A percentile compares a stretch with the other conserved stretches of the same genome.
Evolutionary conservation across 2,329 filamentous ascomycete genomes (phyloP).

Genomic region (Phialemonium atrogriseum): DNA sequence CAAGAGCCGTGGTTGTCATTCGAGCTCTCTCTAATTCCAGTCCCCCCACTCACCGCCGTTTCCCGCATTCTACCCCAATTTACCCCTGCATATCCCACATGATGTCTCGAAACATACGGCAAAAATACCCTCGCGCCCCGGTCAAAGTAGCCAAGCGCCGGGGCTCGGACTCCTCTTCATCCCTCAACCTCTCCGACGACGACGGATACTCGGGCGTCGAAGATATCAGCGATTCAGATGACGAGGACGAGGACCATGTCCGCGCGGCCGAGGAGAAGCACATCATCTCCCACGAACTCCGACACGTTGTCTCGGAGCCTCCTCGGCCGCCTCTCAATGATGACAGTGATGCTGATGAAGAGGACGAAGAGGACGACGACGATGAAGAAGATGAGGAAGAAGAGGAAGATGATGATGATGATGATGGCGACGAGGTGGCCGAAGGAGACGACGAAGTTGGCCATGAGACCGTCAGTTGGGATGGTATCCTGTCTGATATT

Average conservation of each 20-base stretch:
- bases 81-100: slow-evolving; percentile 18
- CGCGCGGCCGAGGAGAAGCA: slow-evolving; percentile 70
- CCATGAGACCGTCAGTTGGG: slow-evolving; percentile 35
- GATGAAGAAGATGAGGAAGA: slow-evolving; percentile 32
- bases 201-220: slow-evolving; percentile 69
- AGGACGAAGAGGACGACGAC: slow-evolving; percentile 24
- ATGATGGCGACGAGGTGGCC: slow-evolving; percentile 43
- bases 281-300: slow-evolving; percentile 45
- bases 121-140: slow-evolving; percentile 34
- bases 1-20: too few relatives aligned
- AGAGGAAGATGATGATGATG: slow-evolving; percentile 23
- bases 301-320: slow-evolving; percentile 29
- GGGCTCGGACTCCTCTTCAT: slow-evolving; percentile 44
- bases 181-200: slow-evolving; percentile 55
- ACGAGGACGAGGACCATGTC: slow-evolving; percentile 73
- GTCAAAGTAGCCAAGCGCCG: slow-evolving; percentile 39
- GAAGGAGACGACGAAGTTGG: slow-evolving; percentile 43
- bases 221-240: slow-evolving; percentile 67
- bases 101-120: slow-evolving; percentile 47
- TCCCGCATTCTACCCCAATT: slow-evolving; percentile 6
- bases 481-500: slow-evolving; percentile 33
- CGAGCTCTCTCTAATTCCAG: slow-evolving; percentile 3
- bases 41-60: slow-evolving; percentile 7
- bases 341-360: slow-evolving; percentile 27
- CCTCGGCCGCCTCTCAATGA: slow-evolving; percentile 41